Percentiles rank a stretch among this genome's conserved stretches.
Evolutionary conservation across 768 basidiomycete species (phyloP).

Genomic region (Pilatotrama ljubarskyi): DNA sequence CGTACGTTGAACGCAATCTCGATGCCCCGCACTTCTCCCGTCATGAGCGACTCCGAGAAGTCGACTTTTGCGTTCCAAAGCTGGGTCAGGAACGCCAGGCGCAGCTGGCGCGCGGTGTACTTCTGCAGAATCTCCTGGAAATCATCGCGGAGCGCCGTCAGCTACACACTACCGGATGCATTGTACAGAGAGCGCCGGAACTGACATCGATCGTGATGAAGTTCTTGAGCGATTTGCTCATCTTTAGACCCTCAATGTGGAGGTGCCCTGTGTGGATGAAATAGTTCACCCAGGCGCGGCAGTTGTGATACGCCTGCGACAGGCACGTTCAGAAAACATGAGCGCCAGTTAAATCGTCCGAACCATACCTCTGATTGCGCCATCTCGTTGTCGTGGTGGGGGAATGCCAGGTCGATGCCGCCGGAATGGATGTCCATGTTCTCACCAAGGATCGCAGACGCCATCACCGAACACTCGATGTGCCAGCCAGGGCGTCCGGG

Average conservation of each 20-base stretch:
- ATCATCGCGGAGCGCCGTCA: conserved; percentile 3
- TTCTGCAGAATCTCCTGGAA: conserved; percentile 80
- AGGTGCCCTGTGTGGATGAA: conserved; percentile 98
- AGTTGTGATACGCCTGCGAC: conserved; percentile 86
- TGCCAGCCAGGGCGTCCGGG: conserved; percentile 97
- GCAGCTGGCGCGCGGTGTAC: conserved; percentile 84
- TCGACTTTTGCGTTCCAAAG: conserved; percentile 93
- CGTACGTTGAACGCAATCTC: conserved; percentile 86
- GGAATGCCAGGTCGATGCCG: conserved; percentile 96
- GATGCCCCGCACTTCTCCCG: conserved; percentile 81
- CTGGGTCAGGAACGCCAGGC: conserved; percentile 88
- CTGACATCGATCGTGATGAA: conserved; percentile 95
- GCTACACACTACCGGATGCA: not conserved
- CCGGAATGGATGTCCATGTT: conserved; percentile 98
- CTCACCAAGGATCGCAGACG: conserved; percentile 82
- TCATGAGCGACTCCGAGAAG: conserved; percentile 89
- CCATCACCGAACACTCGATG: conserved; percentile 99
- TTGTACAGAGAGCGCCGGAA: not conserved
- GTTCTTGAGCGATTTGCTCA: conserved; percentile 99
- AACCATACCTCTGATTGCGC: conserved; percentile 88
- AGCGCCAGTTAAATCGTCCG: not conserved
- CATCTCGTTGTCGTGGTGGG: conserved; percentile 98
- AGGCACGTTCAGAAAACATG: conserved; percentile 11
- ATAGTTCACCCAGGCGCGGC: conserved; percentile 95
- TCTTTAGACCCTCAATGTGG: conserved; percentile 97